Conservation (phyloP, 352 stramenopile species). For the Globisporangium iwayamae region DNA sequence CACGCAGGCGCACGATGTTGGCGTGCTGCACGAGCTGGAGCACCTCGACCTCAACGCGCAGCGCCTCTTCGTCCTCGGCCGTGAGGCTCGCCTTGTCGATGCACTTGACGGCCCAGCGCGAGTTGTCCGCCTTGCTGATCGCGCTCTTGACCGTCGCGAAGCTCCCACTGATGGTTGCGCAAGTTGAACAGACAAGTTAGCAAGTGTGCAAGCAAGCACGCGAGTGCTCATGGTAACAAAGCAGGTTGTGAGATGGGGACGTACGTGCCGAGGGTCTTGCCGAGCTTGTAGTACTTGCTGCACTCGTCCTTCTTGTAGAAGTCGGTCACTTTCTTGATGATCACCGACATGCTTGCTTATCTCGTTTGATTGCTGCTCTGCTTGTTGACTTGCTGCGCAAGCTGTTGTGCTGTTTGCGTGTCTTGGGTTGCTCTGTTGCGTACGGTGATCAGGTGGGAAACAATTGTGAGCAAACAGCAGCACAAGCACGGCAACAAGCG, state of each 20-base stretch:
- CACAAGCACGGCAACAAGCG: neutral
- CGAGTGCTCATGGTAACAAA: neutral
- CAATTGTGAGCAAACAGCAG: conserved; percentile 4
- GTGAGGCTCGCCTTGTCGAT: conserved; percentile 81
- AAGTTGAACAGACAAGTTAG: neutral
- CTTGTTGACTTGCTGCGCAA: conserved; percentile 3
- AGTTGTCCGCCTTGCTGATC: conserved; percentile 73
- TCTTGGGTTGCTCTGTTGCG: neutral
- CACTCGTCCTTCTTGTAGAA: conserved; percentile 88
- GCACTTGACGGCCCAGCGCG: conserved; percentile 80
- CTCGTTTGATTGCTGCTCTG: neutral
- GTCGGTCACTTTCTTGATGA: conserved; percentile 86
- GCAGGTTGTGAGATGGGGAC: conserved; percentile 12
- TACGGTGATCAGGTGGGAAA: neutral
- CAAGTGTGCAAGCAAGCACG: neutral
- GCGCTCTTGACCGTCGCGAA: conserved; percentile 86
- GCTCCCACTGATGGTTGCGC: conserved; percentile 43
- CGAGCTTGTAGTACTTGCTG: conserved; percentile 89
- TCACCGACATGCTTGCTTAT: conserved; percentile 44
- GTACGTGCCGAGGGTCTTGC: conserved; percentile 86
- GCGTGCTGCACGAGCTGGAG: conserved; percentile 77
- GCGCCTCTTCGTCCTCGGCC: conserved; percentile 74
- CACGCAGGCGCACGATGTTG: conserved; percentile 87
- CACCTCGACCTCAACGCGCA: conserved; percentile 82
- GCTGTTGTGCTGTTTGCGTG: neutral